A percentile compares a stretch with the other conserved stretches of the same genome.
These are phyloP conservation scores for Lantana camara DNA, from an alignment of 257 asterid species.

Conservation along the genomic window DNA sequence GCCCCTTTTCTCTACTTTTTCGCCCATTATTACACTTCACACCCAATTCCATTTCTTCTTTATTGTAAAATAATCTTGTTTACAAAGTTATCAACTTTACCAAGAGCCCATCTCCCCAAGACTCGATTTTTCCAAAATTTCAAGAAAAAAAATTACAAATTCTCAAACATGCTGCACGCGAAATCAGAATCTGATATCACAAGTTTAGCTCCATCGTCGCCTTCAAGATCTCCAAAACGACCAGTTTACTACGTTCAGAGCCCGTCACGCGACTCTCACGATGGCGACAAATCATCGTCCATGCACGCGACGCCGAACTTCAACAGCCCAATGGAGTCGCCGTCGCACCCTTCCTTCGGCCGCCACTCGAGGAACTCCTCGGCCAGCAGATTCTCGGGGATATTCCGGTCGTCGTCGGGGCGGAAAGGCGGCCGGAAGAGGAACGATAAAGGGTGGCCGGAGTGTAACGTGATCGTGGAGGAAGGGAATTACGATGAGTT, in stretches of 20 bases:
- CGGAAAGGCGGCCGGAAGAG: conserved; percentile 69
- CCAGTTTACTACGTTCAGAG: conserved; percentile 91
- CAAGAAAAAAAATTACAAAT: conserved; percentile 21
- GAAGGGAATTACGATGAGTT: conserved; percentile 85
- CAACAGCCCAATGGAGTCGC: conserved; percentile 93
- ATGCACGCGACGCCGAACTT: conserved; percentile 92
- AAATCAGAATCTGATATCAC: conserved; percentile 95
- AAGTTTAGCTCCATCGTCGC: conserved; percentile 93
- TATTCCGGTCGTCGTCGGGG: conserved; percentile 90
- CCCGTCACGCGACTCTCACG: conserved; percentile 93
- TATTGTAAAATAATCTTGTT: neutral
- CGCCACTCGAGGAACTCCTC: conserved; percentile 95
- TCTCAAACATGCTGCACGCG: conserved; percentile 73
- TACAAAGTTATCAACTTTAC: neutral
- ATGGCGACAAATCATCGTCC: conserved; percentile 83
- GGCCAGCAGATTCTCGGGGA: conserved; percentile 89
- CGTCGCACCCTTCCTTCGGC: conserved; percentile 92
- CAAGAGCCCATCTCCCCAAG: neutral
- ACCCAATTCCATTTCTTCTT: conserved; percentile 1
- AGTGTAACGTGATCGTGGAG: conserved; percentile 84
- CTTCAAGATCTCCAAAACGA: conserved; percentile 88
- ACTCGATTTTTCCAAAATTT: neutral
- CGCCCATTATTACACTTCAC: neutral
- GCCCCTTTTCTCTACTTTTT: conserved; percentile 6
- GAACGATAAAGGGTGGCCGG: conserved; percentile 98